These are phyloP conservation scores for Colletotrichum musicola DNA, from an alignment of 2,329 filamentous ascomycete genomes.

Conservation along the genomic window DNA sequence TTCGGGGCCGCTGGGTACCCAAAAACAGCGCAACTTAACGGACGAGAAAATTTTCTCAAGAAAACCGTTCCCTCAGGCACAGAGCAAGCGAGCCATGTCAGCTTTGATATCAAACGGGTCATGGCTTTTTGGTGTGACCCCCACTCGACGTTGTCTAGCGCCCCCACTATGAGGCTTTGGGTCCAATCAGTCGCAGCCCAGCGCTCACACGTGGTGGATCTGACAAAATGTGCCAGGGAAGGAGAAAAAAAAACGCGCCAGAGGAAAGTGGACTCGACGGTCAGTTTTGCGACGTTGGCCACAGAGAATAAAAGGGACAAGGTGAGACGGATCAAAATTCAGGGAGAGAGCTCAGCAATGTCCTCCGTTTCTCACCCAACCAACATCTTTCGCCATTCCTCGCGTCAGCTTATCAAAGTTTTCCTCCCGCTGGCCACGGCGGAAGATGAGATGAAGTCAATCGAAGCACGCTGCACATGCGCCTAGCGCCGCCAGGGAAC, in stretches of 20 bases:
- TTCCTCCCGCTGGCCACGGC: slow-evolving; percentile 12
- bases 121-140: slow-evolving; percentile 39
- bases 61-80: slow-evolving; percentile 33
- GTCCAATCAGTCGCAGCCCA: slow-evolving; percentile 38
- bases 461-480: slow-evolving; percentile 34
- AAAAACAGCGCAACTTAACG: background rate
- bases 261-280: slow-evolving; percentile 33
- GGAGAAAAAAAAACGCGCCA: slow-evolving; percentile 13
- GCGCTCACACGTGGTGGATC: slow-evolving; percentile 41
- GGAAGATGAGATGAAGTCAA: slow-evolving; percentile 38
- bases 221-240: slow-evolving; percentile 32
- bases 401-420: slow-evolving; percentile 23
- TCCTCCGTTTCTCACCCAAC: slow-evolving; percentile 8
- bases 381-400: background rate
- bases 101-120: slow-evolving; percentile 40
- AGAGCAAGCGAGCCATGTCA: slow-evolving; percentile 7
- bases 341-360: background rate
- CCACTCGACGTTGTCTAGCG: slow-evolving; percentile 34
- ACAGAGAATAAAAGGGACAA: slow-evolving; percentile 38
- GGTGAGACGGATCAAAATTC: slow-evolving; percentile 21
- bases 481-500: slow-evolving; percentile 25
- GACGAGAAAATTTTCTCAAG: slow-evolving; percentile 28
- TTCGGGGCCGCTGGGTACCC: background rate
- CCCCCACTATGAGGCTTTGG: slow-evolving; percentile 37
- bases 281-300: slow-evolving; percentile 20